Evolutionary conservation across 148 eudicot genomes (phyloP), one percentile per base, ranked within the genome.

Genomic region (Nepenthes mirabilis): DNA sequence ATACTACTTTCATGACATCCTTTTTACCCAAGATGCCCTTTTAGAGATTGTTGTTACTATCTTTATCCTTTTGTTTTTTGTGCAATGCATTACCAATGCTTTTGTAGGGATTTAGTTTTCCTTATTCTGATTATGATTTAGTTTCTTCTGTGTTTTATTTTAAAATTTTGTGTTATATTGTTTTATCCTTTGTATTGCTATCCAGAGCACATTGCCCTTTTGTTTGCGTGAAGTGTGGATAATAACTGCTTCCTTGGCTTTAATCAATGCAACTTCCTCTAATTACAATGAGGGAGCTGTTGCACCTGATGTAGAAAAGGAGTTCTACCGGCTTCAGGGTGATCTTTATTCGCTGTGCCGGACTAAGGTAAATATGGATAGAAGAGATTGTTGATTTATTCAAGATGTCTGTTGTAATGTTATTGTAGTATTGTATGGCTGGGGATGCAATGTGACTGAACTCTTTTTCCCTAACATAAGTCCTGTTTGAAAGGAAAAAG

Each of bases 171-270:
- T 59, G 67, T 48, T 59, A 36, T 62, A 61, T 9, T 71, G 6
- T 53, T 47, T 58, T 47, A 74, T 59, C 67, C 65, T 60, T 56
- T 64, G 34, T 71, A 33, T 37, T 60, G 58, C 36, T 34, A 37
- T 59, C 33, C 85, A 91, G 98, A 82, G 70, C 58, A 70, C 72
- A 52, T 74, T 91, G 70, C 98, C 98, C 61, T 91, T 91, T 73
- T 88, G 96, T 64, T 73, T 77, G 83, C 96, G 94, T 75, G 98
- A 91, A 88, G 94, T 83, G 43, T 91, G 98, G 98, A 91, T 91
- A 32, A 74, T 88, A 66, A 88, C 88, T 69, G 94, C 94, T 61
- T 88, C 88, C 77, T 79, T 88, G 78, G 79, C 77, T 68, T 69
- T 91, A 76, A 81, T 88, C 56, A 51, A 78, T 77, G 81, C 83